phyloP scores from a whole-genome alignment of 805 yeast species.

The Isabelozyma pseudorhagii region DNA sequence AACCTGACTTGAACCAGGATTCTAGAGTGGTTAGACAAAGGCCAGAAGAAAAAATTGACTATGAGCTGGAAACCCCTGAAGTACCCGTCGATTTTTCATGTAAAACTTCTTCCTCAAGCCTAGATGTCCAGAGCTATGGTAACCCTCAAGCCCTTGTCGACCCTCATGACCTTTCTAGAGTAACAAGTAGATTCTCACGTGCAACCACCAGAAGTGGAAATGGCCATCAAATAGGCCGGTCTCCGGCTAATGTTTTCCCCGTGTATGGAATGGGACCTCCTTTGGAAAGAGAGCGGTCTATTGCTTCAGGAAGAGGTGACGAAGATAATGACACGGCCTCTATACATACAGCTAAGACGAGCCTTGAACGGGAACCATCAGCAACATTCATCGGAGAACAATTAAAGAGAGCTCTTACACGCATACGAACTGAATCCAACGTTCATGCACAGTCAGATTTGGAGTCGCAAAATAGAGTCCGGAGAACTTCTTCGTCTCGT shows the following conservation, averaged over 20 bases:
- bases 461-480: slow-evolving; percentile 3
- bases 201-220: slow-evolving; percentile 2
- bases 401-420: slow-evolving; percentile 13
- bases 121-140: not conserved
- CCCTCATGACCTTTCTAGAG: slow-evolving; percentile 4
- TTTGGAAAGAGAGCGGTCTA: slow-evolving; percentile 49
- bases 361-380: slow-evolving; percentile 1
- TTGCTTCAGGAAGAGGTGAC: slow-evolving; percentile 38
- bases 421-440: slow-evolving; percentile 1
- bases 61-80: slow-evolving; percentile 6
- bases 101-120: not conserved
- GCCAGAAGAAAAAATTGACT: slow-evolving; percentile 8
- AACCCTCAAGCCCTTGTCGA: not conserved
- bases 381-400: slow-evolving; percentile 21
- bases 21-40: slow-evolving; percentile 66
- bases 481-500: not conserved
- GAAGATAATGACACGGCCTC: not conserved
- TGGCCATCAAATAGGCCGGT: slow-evolving; percentile 15
- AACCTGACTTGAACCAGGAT: slow-evolving; percentile 73
- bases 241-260: slow-evolving; percentile 79
- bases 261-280: slow-evolving; percentile 77
- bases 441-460: slow-evolving; percentile 1
- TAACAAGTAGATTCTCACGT: slow-evolving; percentile 6
- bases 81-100: not conserved
- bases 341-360: not conserved